A percentile compares a stretch with the other conserved stretches of the same genome.
These are phyloP conservation scores for Globisporangium okanoganense DNA, from an alignment of 352 stramenopile genomes.

Conservation along the genomic window DNA sequence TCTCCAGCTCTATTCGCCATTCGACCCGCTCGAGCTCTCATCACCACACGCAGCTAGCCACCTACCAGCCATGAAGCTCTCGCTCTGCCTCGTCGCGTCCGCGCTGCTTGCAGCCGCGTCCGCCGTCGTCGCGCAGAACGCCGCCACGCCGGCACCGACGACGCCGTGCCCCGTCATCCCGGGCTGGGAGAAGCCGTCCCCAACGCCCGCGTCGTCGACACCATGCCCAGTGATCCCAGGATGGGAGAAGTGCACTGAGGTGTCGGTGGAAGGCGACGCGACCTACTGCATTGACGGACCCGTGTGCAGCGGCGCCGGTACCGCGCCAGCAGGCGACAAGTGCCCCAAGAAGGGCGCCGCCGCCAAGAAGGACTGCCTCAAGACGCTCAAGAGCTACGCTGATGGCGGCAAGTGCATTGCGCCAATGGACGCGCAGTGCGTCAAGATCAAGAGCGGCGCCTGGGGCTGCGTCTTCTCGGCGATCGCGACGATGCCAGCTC, in stretches of 20 bases:
- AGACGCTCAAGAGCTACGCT: slow-evolving; percentile 50
- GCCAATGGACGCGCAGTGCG: slow-evolving; percentile 42
- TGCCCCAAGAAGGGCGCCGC: slow-evolving; percentile 62
- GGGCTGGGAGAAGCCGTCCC: slow-evolving; percentile 9
- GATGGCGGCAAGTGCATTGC: slow-evolving; percentile 46
- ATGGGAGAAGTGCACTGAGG: slow-evolving; percentile 26
- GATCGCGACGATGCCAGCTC: slow-evolving; percentile 19
- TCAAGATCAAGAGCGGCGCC: slow-evolving; percentile 66
- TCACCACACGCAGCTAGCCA: neutral
- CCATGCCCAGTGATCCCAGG: slow-evolving; percentile 6
- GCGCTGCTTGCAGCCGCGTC: neutral
- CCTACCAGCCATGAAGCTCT: slow-evolving; percentile 8
- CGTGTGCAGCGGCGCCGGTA: slow-evolving; percentile 54
- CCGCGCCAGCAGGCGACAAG: slow-evolving; percentile 28
- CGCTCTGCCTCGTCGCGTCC: neutral
- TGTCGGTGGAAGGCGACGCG: slow-evolving; percentile 65
- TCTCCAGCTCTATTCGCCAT: neutral
- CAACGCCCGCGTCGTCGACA: slow-evolving; percentile 6
- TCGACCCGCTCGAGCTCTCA: neutral
- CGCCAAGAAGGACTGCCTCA: slow-evolving; percentile 50
- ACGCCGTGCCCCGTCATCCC: neutral
- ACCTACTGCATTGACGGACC: slow-evolving; percentile 69
- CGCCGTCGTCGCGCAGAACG: neutral
- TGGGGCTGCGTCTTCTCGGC: slow-evolving; percentile 59
- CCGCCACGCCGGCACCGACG: neutral